These are phyloP conservation scores for Ocimum tenuiflorum DNA, from an alignment of 257 asterid genomes.

Conservation along the genomic window DNA sequence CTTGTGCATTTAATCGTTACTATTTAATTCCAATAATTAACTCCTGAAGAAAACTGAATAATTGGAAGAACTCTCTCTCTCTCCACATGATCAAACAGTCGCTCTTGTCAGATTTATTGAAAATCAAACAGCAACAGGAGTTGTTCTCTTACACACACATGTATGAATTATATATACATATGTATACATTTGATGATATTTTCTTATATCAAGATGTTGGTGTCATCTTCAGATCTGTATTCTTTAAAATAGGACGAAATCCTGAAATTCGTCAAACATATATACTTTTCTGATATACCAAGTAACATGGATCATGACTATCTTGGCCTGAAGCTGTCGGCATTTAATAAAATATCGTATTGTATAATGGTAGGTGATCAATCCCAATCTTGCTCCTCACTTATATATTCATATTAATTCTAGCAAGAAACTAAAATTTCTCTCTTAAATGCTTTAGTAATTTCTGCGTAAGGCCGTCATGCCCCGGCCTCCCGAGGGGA, in stretches of 20 bases:
- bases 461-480: too few species aligned
- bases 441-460: not conserved
- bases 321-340: constrained; percentile 62
- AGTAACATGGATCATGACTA: constrained; percentile 27
- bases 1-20: too few species aligned
- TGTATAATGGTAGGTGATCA: constrained; percentile 18
- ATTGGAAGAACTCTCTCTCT: too few species aligned
- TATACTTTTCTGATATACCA: constrained; percentile 1
- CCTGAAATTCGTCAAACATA: constrained; percentile 22
- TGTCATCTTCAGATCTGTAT: constrained; percentile 14
- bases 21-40: too few species aligned
- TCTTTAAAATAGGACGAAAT: constrained; percentile 13
- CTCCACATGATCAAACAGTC: constrained; percentile 25
- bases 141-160: not conserved
- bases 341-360: constrained; percentile 10
- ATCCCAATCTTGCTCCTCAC: constrained; percentile 12
- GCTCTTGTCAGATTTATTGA: constrained; percentile 22
- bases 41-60: too few species aligned
- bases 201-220: not conserved
- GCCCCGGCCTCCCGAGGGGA: too few species aligned
- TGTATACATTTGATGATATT: not conserved
- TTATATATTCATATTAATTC: not conserved
- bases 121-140: constrained; percentile 17
- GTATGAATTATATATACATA: not conserved
- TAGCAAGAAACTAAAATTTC: constrained; percentile 17